Evolutionary conservation across 306 rosid species (phyloP).

Genomic region (Castanea mollissima): DNA sequence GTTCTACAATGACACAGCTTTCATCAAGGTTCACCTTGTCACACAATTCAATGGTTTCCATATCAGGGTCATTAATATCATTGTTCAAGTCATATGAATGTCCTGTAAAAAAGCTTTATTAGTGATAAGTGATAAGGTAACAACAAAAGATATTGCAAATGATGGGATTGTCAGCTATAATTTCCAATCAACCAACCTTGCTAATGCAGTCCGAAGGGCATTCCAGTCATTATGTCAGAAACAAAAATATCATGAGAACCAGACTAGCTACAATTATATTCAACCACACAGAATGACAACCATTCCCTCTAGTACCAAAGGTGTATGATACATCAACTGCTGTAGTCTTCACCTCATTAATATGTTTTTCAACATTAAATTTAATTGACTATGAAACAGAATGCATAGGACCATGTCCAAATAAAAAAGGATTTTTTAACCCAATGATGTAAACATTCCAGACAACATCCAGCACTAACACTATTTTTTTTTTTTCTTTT

Average conservation of each 20-base stretch:
- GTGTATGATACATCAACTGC: neutral
- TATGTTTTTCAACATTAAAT: neutral
- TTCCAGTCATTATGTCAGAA: neutral
- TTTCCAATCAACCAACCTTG: neutral
- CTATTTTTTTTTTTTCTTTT: too few relatives aligned
- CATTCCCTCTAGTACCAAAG: neutral
- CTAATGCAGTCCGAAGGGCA: neutral
- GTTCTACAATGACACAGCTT: constrained; percentile 51
- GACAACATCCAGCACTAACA: neutral
- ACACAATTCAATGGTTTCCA: constrained; percentile 61
- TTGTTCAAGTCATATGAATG: constrained; percentile 29
- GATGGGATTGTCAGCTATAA: neutral
- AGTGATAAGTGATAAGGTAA: constrained; percentile 9
- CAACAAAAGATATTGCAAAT: neutral
- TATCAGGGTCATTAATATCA: constrained; percentile 28
- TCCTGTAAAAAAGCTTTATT: constrained; percentile 24
- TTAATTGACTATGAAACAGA: neutral
- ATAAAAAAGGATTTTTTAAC: neutral
- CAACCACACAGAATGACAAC: neutral
- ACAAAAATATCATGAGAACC: neutral
- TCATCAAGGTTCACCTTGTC: constrained; percentile 45
- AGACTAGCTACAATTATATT: neutral
- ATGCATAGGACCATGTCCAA: neutral
- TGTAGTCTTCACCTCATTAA: neutral
- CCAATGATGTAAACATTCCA: neutral